A percentile compares a stretch with the other conserved stretches of the same genome.
Conservation (phyloP, 352 stramenopile species). For the Phytophthora agathidicida region DNA sequence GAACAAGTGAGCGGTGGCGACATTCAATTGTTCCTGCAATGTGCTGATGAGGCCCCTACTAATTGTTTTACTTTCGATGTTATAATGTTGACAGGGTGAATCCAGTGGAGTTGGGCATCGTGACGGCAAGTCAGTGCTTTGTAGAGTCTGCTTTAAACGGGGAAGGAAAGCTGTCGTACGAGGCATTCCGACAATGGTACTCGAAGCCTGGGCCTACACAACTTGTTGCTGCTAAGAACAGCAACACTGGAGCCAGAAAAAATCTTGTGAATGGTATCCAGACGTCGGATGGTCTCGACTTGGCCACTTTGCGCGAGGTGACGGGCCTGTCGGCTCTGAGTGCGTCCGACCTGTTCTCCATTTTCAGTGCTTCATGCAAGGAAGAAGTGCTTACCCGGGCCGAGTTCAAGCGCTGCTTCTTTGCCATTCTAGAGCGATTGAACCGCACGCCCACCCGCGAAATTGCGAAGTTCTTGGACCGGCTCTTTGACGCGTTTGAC, state of each 20-base stretch:
- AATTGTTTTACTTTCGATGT: background rate
- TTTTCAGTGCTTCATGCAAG: constrained; percentile 47
- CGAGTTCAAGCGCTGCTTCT: constrained; percentile 77
- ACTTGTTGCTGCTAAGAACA: constrained; percentile 27
- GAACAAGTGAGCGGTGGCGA: constrained; percentile 57
- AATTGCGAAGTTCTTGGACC: constrained; percentile 70
- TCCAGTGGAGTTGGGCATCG: constrained; percentile 61
- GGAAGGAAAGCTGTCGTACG: constrained; percentile 77
- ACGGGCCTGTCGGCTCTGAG: constrained; percentile 60
- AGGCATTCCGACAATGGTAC: constrained; percentile 82
- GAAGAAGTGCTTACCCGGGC: constrained; percentile 52
- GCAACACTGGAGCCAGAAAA: constrained; percentile 2
- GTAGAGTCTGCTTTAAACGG: constrained; percentile 63
- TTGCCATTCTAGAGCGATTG: constrained; percentile 63
- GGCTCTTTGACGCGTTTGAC: constrained; percentile 84
- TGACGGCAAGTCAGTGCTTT: constrained; percentile 83
- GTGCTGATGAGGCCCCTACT: background rate
- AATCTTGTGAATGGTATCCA: constrained; percentile 18
- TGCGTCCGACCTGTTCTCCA: constrained; percentile 63
- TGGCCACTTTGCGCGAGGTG: constrained; percentile 48
- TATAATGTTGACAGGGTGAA: constrained; percentile 44
- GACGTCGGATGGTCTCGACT: constrained; percentile 17
- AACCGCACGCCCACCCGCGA: constrained; percentile 53
- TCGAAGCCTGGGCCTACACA: constrained; percentile 64
- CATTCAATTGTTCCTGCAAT: background rate